A percentile compares a stretch with the other conserved stretches of the same genome.
phyloP scores from a whole-genome alignment of 1,284 basidiomycete genomes.

The Sporisorium sorghi region DNA sequence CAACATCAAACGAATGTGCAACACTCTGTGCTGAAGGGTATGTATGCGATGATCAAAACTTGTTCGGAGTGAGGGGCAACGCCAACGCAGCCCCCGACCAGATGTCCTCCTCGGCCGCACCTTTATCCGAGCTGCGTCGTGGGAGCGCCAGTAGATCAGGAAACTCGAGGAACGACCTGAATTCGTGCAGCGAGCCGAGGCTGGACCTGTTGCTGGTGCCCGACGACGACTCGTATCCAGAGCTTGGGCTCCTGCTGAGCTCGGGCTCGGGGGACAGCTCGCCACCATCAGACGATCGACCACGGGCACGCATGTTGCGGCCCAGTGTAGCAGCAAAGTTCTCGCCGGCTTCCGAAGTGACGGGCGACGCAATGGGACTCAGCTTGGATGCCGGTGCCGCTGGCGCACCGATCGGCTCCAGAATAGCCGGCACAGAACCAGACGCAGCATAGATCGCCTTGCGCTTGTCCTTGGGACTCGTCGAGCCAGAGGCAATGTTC shows the following conservation, averaged over 20 bases:
- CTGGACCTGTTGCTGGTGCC: slow-evolving; percentile 20
- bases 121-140: slow-evolving; percentile 1
- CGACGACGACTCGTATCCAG: slow-evolving; percentile 19
- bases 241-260: slow-evolving; percentile 32
- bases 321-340: slow-evolving; percentile 22
- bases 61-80: background rate
- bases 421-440: slow-evolving; percentile 12
- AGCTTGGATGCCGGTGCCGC: slow-evolving; percentile 3
- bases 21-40: background rate
- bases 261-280: slow-evolving; percentile 23
- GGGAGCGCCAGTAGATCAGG: slow-evolving; percentile 3
- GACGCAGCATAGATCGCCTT: slow-evolving; percentile 33
- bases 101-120: slow-evolving; percentile 2
- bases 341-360: slow-evolving; percentile 7
- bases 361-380: slow-evolving; percentile 9
- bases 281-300: background rate
- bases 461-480: slow-evolving; percentile 35
- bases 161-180: slow-evolving; percentile 27
- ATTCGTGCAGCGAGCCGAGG: slow-evolving; percentile 29
- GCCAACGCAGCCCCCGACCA: slow-evolving; percentile 11
- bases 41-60: background rate
- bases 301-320: slow-evolving; percentile 13
- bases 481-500: background rate
- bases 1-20: background rate
- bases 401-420: slow-evolving; percentile 12